phyloP scores from a whole-genome alignment of 2,329 filamentous ascomycete genomes.

The Ustulina deusta region DNA sequence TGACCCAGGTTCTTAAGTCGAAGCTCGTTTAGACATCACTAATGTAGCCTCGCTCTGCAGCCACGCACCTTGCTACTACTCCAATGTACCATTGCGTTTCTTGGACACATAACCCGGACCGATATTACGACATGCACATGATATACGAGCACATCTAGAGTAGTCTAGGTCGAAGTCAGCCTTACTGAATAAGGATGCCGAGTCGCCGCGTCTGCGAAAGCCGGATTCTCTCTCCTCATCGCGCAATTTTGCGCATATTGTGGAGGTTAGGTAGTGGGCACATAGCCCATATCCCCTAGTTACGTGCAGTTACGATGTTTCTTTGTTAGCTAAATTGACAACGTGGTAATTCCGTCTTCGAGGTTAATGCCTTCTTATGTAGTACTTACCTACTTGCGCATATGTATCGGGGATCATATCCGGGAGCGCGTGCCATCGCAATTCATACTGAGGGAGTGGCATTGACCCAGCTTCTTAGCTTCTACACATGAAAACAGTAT shows the following conservation, averaged over 20 bases:
- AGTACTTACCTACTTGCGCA: neutral
- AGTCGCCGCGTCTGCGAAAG: neutral
- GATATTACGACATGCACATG: constrained; percentile 25
- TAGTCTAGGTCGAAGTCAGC: neutral
- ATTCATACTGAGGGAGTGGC: neutral
- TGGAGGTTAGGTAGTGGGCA: no score
- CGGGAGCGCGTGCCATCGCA: constrained; percentile 16
- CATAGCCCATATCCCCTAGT: neutral
- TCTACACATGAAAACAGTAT: neutral
- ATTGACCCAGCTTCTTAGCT: neutral
- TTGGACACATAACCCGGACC: neutral
- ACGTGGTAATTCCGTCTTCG: neutral
- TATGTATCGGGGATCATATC: neutral
- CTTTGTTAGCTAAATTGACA: constrained; percentile 5
- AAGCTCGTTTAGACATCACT: constrained; percentile 5
- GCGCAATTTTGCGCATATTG: constrained; percentile 12
- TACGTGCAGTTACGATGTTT: constrained; percentile 7
- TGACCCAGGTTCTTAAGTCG: neutral
- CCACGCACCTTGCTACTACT: constrained; percentile 5
- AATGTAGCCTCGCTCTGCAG: constrained; percentile 17
- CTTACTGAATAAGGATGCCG: constrained; percentile 23
- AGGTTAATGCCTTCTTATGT: constrained; percentile 8
- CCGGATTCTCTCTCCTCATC: neutral
- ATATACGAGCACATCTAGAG: constrained; percentile 1
- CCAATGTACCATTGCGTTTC: constrained; percentile 12